These are phyloP conservation scores for Yamadazyma takamatsuzukensis DNA, from an alignment of 805 yeast species.

Conservation along the genomic window DNA sequence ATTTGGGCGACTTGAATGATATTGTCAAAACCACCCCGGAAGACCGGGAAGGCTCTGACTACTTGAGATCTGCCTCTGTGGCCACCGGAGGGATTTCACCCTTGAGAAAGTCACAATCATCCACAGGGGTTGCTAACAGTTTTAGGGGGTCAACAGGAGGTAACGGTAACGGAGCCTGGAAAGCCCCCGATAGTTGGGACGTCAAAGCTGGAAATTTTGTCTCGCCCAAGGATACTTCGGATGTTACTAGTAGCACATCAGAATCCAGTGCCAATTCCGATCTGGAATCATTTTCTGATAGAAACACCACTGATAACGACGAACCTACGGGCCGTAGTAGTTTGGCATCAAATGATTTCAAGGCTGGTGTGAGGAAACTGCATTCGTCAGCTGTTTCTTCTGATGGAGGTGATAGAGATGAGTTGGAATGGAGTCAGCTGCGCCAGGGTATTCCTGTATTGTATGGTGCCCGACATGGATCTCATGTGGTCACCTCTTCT, in stretches of 20 bases:
- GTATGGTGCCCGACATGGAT: conserved; percentile 26
- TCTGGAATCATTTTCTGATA: too few relatives aligned
- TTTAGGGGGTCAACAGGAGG: too few relatives aligned
- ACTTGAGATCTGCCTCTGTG: conserved; percentile 1
- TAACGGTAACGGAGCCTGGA: conserved; percentile 24
- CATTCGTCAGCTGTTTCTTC: too few relatives aligned
- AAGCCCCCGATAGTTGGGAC: conserved; percentile 49
- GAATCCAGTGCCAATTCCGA: too few relatives aligned
- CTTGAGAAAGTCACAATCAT: conserved; percentile 5
- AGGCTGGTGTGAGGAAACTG: too few relatives aligned
- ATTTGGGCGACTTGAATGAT: conserved; percentile 9
- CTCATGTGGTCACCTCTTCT: conserved; percentile 13
- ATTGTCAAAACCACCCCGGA: conserved; percentile 7
- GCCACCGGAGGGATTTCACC: conserved; percentile 4
- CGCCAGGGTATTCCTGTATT: conserved; percentile 30
- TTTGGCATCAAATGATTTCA: too few relatives aligned
- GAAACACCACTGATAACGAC: not conserved
- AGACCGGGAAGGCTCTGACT: conserved; percentile 2
- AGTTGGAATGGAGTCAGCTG: too few relatives aligned
- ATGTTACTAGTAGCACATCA: conserved; percentile 1
- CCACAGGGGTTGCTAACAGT: not conserved
- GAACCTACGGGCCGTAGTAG: too few relatives aligned
- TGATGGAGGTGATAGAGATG: too few relatives aligned
- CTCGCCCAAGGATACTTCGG: conserved; percentile 5
- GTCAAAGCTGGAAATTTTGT: conserved; percentile 27